phyloP scores from a whole-genome alignment of 1,139 yeast genomes.

The Eremothecium cymbalariae region DNA sequence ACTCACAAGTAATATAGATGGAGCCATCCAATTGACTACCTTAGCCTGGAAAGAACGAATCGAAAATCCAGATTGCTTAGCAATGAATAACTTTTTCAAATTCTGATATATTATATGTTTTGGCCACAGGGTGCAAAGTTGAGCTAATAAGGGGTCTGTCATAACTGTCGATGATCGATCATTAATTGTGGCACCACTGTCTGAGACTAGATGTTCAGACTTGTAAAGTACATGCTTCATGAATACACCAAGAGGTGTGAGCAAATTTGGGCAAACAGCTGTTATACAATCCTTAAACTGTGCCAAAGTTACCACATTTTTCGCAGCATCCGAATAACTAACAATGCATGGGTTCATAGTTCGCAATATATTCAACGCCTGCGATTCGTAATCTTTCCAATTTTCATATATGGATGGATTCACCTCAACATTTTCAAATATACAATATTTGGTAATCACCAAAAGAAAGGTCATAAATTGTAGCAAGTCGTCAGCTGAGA shows the following conservation, averaged over 20 bases:
- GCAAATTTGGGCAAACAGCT: constrained; percentile 34
- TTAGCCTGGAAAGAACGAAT: constrained; percentile 79
- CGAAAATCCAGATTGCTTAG: constrained; percentile 71
- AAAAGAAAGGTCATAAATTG: constrained; percentile 40
- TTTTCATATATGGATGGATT: constrained; percentile 12
- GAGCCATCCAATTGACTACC: constrained; percentile 86
- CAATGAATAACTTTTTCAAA: constrained; percentile 59
- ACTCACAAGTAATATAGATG: constrained; percentile 60
- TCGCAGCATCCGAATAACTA: constrained; percentile 19
- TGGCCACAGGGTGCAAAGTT: constrained; percentile 30
- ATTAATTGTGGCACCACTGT: constrained; percentile 11
- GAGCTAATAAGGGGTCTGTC: constrained; percentile 30
- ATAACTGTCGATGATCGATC: constrained; percentile 20
- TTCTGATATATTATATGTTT: constrained; percentile 35
- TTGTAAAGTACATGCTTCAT: constrained; percentile 34
- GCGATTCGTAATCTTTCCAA: constrained; percentile 23
- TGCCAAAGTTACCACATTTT: constrained; percentile 29
- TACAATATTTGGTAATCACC: constrained; percentile 31
- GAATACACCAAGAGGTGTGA: constrained; percentile 34
- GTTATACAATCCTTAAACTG: constrained; percentile 34
- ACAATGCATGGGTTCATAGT: constrained; percentile 37
- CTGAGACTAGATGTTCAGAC: neutral
- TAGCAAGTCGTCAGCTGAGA: constrained; percentile 35
- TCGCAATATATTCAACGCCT: constrained; percentile 36
- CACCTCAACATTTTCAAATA: constrained; percentile 24